Base-by-base conservation (phyloP, 768 basidiomycete species). In the Suillus decipiens region DNA sequence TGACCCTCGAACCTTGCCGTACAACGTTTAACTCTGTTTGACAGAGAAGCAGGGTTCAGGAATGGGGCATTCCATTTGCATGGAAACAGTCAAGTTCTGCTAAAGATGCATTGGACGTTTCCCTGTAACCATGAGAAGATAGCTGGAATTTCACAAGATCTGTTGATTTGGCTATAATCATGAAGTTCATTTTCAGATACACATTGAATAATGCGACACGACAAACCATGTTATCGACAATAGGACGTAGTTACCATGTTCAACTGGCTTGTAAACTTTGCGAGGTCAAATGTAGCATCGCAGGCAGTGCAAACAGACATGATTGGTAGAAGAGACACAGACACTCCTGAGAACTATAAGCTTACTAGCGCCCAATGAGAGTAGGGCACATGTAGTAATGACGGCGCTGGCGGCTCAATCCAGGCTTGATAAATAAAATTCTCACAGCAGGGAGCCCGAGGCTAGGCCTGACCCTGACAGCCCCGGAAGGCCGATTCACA, bases 1-100 rank as follows among this genome's bases (percentile, higher is more conserved):
- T 47, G 37, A 48, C 51, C 57, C 58, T 65, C 62, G 50, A 65
- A 45, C 51, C 51, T 22, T 70, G 74, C 66, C 70, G 72, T 73
- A 73, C 59, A 61, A 58, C 48, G 17, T 61, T 60, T 63, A 63
- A 60, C 63, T 66, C 61, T 66, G 39, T 64, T 63, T 71, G 67
- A 68, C 67, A 71, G 63, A 58, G 63, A 56, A 61, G 61, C 22
- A 59, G 51, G 56, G 54, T 42, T 47, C 8, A 50, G 41, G 60
- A 36, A 64, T 59, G 37, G 33, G 50, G 48, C 47, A 28, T 50
- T 56, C 65, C 66, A 63, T 39, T 50, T 43, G 33, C 53, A 62
- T 58, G 43, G 54, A 42, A 47, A 58, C 36, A 36, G 36, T 7
- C 19, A 31, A 57, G 55, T 57, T 50, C 37, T 53, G 42, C 57